Percentiles rank a stretch among this genome's conserved stretches.
Conservation (phyloP, 2,329 filamentous ascomycete genomes). For the Stachybotrys chlorohalonatus region DNA sequence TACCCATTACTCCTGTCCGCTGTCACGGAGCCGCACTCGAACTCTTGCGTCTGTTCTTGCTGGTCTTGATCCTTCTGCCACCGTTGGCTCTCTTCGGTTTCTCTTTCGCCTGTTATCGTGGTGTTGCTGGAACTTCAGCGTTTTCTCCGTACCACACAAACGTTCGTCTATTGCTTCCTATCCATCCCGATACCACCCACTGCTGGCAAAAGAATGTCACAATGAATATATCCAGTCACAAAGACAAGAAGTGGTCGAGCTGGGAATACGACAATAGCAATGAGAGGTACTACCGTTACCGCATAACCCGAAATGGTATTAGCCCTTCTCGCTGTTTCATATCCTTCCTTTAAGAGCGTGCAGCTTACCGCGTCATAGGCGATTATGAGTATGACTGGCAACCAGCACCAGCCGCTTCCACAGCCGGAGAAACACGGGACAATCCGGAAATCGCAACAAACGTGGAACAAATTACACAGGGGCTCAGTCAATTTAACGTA, state of each 20-base stretch:
- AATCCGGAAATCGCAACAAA: too few species aligned
- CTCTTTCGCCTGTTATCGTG: too few species aligned
- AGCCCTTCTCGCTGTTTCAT: not conserved
- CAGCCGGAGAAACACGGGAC: too few species aligned
- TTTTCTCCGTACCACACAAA: too few species aligned
- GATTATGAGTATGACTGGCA: not conserved
- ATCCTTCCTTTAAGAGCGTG: too few species aligned
- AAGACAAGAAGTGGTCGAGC: constrained; percentile 9
- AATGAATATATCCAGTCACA: constrained; percentile 14
- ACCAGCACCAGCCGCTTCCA: not conserved
- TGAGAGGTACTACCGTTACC: constrained; percentile 17
- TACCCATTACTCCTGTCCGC: too few species aligned
- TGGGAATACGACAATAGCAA: constrained; percentile 19
- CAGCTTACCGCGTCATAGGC: not conserved
- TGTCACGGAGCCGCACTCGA: too few species aligned
- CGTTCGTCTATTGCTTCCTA: not conserved
- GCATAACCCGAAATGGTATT: constrained; percentile 17
- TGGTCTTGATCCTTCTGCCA: too few species aligned
- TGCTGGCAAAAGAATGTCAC: constrained; percentile 15
- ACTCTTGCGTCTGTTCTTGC: too few species aligned
- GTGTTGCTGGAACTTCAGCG: too few species aligned
- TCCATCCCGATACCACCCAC: not conserved
- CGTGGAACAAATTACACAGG: not conserved
- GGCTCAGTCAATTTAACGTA: not conserved
- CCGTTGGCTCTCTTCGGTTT: too few species aligned